Conservation (phyloP, 495 filamentous ascomycete species). For the Hyaloscypha hepaticicola region DNA sequence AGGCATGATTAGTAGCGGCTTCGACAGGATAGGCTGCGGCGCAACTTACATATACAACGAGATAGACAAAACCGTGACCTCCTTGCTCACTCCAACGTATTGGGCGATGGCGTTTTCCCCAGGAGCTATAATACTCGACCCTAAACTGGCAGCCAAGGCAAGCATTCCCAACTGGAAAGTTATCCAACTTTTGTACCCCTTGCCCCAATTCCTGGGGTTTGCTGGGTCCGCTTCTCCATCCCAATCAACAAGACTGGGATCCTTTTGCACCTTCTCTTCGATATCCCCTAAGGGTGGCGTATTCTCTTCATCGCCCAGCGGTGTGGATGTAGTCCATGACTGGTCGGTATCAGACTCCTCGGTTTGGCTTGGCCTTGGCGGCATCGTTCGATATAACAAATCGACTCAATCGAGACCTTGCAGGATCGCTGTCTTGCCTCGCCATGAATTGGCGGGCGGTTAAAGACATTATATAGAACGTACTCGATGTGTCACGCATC, state of each 20-base stretch:
- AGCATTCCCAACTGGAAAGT: conserved; percentile 51
- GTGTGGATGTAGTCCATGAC: conserved; percentile 10
- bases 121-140: conserved; percentile 49
- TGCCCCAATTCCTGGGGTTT: conserved; percentile 50
- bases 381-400: background rate
- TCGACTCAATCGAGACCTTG: background rate
- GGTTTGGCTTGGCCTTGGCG: background rate
- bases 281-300: background rate
- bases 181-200: conserved; percentile 46
- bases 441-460: background rate
- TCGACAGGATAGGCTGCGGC: background rate
- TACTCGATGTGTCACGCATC: background rate
- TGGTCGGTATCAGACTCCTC: background rate
- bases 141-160: conserved; percentile 48
- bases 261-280: conserved; percentile 11
- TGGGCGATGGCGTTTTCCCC: conserved; percentile 42
- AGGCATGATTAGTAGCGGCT: conserved; percentile 29
- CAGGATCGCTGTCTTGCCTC: background rate
- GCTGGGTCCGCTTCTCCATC: conserved; percentile 30
- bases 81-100: conserved; percentile 35
- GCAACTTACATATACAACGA: conserved; percentile 34
- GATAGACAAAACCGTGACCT: conserved; percentile 32
- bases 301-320: conserved; percentile 25
- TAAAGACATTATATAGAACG: background rate
- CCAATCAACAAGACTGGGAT: conserved; percentile 29